Evolutionary conservation across 1,284 basidiomycete genomes (phyloP).

Genomic region (Pseudozyma hubeiensis): DNA sequence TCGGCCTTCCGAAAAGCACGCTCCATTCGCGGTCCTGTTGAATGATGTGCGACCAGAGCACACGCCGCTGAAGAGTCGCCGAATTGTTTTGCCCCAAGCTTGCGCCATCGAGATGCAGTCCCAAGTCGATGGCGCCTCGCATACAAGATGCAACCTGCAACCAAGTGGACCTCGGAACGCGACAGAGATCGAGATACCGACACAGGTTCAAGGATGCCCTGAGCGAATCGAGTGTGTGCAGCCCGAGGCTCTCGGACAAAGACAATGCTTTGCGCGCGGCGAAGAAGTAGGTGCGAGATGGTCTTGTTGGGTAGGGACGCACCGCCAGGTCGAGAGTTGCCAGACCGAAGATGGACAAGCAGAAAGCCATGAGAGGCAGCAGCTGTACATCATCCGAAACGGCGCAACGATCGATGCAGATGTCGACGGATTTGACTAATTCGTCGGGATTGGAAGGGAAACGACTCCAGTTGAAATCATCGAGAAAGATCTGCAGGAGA

Average conservation of each 20-base stretch:
- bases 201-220: conserved; percentile 42
- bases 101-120: conserved; percentile 34
- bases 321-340: conserved; percentile 37
- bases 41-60: conserved; percentile 46
- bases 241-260: conserved; percentile 33
- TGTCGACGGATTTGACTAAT: conserved; percentile 19
- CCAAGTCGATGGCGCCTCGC: conserved; percentile 44
- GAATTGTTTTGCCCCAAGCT: conserved; percentile 38
- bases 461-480: conserved; percentile 47
- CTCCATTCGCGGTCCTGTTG: conserved; percentile 49
- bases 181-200: conserved; percentile 41
- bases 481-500: conserved; percentile 35
- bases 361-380: conserved; percentile 44
- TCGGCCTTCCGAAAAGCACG: conserved; percentile 39
- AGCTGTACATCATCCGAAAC: conserved; percentile 43
- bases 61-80: conserved; percentile 28
- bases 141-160: conserved; percentile 44
- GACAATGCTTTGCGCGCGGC: conserved; percentile 45
- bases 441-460: conserved; percentile 30
- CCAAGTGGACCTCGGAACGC: conserved; percentile 42
- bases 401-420: conserved; percentile 30
- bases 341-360: conserved; percentile 33
- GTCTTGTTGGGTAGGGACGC: conserved; percentile 39
- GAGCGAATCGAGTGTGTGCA: conserved; percentile 45
- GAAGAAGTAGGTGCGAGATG: conserved; percentile 44